These are phyloP conservation scores for Leccinellum albellum DNA, from an alignment of 768 basidiomycete species.

Conservation along the genomic window DNA sequence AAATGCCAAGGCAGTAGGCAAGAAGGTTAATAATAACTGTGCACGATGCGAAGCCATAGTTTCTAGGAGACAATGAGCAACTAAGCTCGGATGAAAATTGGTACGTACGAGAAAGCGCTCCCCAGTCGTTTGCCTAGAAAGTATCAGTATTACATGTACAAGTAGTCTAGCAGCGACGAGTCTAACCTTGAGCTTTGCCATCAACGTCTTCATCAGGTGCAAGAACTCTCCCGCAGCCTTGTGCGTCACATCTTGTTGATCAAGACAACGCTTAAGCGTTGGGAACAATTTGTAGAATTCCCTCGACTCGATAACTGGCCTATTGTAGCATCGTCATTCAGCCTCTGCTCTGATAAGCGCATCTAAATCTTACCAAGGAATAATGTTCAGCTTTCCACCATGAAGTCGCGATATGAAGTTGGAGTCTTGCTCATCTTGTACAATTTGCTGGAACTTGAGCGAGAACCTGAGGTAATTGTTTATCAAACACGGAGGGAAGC, in stretches of 20 bases:
- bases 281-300: conserved; percentile 55
- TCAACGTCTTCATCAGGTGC: conserved; percentile 53
- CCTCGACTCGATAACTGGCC: conserved; percentile 58
- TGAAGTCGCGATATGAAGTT: conserved; percentile 63
- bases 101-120: conserved; percentile 49
- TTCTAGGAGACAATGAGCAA: conserved; percentile 28
- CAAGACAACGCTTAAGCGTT: conserved; percentile 42
- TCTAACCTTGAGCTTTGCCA: conserved; percentile 61
- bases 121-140: conserved; percentile 58
- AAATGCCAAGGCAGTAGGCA: conserved; percentile 45
- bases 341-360: background rate
- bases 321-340: background rate
- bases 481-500: background rate
- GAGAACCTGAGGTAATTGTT: conserved; percentile 39
- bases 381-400: conserved; percentile 49
- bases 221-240: conserved; percentile 50
- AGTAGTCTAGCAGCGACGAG: background rate
- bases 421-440: conserved; percentile 52
- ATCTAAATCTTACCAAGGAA: conserved; percentile 43
- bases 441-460: conserved; percentile 56
- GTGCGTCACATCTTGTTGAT: conserved; percentile 47
- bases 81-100: background rate
- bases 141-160: background rate
- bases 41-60: conserved; percentile 46
- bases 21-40: conserved; percentile 36